These are phyloP conservation scores for Ceratocystis albifundus DNA, from an alignment of 2,329 filamentous ascomycete species.

Conservation along the genomic window DNA sequence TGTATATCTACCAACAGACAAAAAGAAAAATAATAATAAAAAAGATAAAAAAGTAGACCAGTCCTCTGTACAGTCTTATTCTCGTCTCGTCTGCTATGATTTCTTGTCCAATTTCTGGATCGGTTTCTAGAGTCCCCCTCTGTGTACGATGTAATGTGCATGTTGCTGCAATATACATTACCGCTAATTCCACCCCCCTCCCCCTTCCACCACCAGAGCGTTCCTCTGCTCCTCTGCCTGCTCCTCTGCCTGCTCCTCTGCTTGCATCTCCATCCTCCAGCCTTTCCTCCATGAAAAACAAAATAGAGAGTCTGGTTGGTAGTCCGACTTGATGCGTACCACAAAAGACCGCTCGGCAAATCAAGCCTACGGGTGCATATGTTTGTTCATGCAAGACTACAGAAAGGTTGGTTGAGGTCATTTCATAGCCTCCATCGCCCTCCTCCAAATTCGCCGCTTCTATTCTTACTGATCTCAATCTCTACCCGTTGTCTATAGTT, in stretches of 20 bases:
- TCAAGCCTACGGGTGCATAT: background rate
- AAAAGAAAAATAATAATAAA: background rate
- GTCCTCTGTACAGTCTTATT: background rate
- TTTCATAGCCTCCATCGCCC: background rate
- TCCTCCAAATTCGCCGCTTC: background rate
- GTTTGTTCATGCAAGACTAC: background rate
- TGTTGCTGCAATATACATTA: too few species aligned
- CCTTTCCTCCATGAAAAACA: background rate
- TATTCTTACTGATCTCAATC: conserved; percentile 1
- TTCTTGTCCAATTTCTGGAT: background rate
- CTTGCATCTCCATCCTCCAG: background rate
- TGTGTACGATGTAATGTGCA: background rate
- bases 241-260: too few species aligned
- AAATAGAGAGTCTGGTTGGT: background rate
- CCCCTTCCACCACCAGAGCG: too few species aligned
- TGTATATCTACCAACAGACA: background rate
- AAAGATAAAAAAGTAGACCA: background rate
- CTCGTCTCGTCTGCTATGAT: background rate
- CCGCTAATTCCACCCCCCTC: too few species aligned
- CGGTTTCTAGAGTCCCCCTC: background rate
- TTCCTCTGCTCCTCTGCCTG: too few species aligned
- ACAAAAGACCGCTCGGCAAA: background rate
- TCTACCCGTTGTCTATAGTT: conserved; percentile 4
- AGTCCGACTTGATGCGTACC: background rate
- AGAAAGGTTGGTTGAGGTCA: background rate